These are phyloP conservation scores for Ceratobasidium sp. DNA, from an alignment of 1,284 basidiomycete genomes.

Conservation along the genomic window DNA sequence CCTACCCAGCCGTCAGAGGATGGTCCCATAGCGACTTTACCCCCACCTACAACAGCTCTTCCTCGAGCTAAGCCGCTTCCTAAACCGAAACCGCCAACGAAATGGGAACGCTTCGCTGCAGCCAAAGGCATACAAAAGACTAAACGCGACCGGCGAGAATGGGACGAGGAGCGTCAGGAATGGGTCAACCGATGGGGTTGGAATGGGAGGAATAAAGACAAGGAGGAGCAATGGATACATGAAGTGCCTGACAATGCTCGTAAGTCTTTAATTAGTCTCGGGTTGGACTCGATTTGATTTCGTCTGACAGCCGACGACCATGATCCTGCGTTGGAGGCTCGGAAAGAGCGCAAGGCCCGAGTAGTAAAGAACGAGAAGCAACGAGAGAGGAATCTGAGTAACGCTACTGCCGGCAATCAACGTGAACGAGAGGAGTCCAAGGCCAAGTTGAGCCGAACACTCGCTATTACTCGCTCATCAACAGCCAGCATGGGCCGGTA, in stretches of 20 bases:
- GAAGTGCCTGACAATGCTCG: conserved; percentile 88
- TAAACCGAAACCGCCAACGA: conserved; percentile 91
- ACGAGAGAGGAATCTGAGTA: conserved; percentile 77
- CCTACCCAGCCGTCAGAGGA: conserved; percentile 81
- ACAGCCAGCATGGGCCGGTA: conserved; percentile 89
- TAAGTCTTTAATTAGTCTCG: conserved; percentile 57
- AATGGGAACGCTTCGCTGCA: conserved; percentile 96
- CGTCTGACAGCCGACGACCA: conserved; percentile 67
- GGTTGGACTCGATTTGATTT: conserved; percentile 13
- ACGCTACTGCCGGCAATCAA: conserved; percentile 65
- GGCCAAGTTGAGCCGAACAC: conserved; percentile 65
- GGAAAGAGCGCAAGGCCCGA: conserved; percentile 80
- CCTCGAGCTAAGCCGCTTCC: conserved; percentile 94
- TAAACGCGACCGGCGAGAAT: conserved; percentile 83
- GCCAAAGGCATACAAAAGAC: conserved; percentile 93
- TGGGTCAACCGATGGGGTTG: conserved; percentile 96
- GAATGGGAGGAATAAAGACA: conserved; percentile 89
- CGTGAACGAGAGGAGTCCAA: conserved; percentile 45
- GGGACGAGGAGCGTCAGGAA: conserved; percentile 94
- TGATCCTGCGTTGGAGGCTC: conserved; percentile 82
- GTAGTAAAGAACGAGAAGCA: conserved; percentile 80
- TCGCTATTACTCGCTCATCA: conserved; percentile 82
- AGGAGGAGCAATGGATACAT: conserved; percentile 91
- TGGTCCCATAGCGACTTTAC: conserved; percentile 87
- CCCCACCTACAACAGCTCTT: conserved; percentile 76